phyloP scores from a whole-genome alignment of 2,329 filamentous ascomycete genomes.

The Cladophialophora carrionii region DNA sequence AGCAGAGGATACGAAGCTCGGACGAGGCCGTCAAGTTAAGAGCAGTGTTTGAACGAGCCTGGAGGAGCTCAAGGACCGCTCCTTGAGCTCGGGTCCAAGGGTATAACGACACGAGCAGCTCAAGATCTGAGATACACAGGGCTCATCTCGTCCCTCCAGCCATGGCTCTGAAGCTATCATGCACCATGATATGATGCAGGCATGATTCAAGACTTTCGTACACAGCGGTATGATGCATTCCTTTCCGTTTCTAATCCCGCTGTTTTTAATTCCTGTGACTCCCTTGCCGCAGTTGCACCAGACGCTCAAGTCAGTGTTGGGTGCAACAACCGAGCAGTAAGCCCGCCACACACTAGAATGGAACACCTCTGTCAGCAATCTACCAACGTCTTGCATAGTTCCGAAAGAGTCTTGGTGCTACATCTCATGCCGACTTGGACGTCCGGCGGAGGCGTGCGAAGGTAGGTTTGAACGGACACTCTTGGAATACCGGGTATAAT shows the following conservation, averaged over 20 bases:
- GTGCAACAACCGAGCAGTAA: not conserved
- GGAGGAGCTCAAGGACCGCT: slow-evolving; percentile 51
- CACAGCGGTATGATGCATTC: no score
- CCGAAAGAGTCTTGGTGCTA: not conserved
- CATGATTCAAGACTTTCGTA: no score
- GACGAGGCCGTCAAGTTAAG: slow-evolving; percentile 66
- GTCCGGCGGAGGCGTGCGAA: not conserved
- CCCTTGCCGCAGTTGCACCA: no score
- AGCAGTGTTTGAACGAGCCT: slow-evolving; percentile 70
- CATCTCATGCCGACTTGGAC: not conserved
- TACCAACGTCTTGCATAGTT: no score
- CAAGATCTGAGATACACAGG: not conserved
- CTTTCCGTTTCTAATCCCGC: no score
- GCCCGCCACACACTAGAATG: not conserved
- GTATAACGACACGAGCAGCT: not conserved
- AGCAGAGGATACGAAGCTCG: slow-evolving; percentile 75
- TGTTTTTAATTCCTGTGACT: no score
- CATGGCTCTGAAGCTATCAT: not conserved
- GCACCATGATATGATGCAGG: no score
- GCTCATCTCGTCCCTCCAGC: not conserved
- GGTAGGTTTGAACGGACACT: not conserved
- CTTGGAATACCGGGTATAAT: not conserved
- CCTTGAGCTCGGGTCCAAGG: slow-evolving; percentile 18
- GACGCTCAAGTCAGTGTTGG: not conserved
- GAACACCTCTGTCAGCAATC: not conserved